phyloP scores from a whole-genome alignment of 208 protist genomes.

The Trypanosoma platydactyli region DNA sequence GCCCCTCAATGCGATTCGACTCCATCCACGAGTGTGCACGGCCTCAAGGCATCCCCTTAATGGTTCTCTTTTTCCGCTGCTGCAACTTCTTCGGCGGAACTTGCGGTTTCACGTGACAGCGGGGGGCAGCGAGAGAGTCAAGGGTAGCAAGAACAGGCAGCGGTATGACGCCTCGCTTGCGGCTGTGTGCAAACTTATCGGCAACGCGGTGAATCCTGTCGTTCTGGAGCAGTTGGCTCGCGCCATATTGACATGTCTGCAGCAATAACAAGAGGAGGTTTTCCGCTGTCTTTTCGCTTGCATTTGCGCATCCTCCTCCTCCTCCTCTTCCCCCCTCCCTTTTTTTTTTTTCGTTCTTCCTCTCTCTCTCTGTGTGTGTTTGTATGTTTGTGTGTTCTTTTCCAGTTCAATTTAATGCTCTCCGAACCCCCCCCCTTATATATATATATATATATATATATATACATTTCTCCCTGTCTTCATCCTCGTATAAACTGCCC shows the following conservation, averaged over 20 bases:
- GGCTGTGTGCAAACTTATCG: slow-evolving; percentile 66
- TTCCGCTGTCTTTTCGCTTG: not conserved
- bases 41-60: slow-evolving; percentile 68
- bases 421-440: not conserved
- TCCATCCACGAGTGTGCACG: slow-evolving; percentile 75
- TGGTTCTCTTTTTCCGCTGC: slow-evolving; percentile 37
- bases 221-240: slow-evolving; percentile 49
- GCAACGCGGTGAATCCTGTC: slow-evolving; percentile 79
- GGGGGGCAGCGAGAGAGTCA: slow-evolving; percentile 9
- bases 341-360: slow-evolving; percentile 16
- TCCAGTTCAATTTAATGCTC: not conserved
- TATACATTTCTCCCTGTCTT: no score
- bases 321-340: not conserved
- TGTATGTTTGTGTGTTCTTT: not conserved
- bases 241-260: slow-evolving; percentile 19
- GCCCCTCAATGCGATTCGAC: slow-evolving; percentile 55
- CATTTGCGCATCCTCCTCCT: slow-evolving; percentile 12
- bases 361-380: slow-evolving; percentile 11
- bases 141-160: not conserved
- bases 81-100: not conserved
- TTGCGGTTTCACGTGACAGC: not conserved
- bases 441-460: not conserved
- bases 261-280: slow-evolving; percentile 7
- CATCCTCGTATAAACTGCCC: no score
- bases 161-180: slow-evolving; percentile 21